Base-by-base conservation (phyloP, 1,284 basidiomycete species). In the Sphagnurus paluster region DNA sequence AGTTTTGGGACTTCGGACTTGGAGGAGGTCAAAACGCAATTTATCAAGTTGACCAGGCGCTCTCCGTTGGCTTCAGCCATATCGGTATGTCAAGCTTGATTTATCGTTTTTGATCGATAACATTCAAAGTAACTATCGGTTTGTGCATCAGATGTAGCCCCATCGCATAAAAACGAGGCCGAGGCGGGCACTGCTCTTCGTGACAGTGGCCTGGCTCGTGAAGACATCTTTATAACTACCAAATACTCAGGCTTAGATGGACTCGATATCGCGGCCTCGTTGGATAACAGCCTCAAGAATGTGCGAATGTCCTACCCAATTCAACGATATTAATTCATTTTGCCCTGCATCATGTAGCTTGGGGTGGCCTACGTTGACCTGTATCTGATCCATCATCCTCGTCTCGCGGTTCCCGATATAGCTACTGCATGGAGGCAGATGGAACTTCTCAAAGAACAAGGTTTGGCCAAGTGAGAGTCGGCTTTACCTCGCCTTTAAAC, bases 351-450 rank as follows among this genome's bases (percentile, higher is more conserved):
- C 21, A 33, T 19, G 5, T 48, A 85, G 82, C 72, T 89, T 16
- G 84, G 80, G 0, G 57, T 90, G 6, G 66, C 74, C 3, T 82
- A 84, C 50, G 74, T 91, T 8, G 87, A 90, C 60, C 64, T 90
- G 32, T 90, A 87, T 64, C 76, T 87, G 39, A 77, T 86, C 37
- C 86, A 89, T 56, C 60, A 66, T 42, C 82, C 84, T 7, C 54
- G 68, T 0, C 56, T 76, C 7, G 72, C 75, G 17, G 58, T 70
- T 16, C 71, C 73, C 1, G 75, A 84, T 48, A 77, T 87, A 19
- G 73, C 74, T 0, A 75, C 74, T 7, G 70, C 70, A 6, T 90
- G 87, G 87, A 66, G 65, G 21, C 66, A 80, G 54, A 76, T 89
- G 59, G 83, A 86, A 62, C 68, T 69, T 21, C 56, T 84, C 46